Conservation (phyloP, 352 stramenopile genomes). For the Pythium monospermum region DNA sequence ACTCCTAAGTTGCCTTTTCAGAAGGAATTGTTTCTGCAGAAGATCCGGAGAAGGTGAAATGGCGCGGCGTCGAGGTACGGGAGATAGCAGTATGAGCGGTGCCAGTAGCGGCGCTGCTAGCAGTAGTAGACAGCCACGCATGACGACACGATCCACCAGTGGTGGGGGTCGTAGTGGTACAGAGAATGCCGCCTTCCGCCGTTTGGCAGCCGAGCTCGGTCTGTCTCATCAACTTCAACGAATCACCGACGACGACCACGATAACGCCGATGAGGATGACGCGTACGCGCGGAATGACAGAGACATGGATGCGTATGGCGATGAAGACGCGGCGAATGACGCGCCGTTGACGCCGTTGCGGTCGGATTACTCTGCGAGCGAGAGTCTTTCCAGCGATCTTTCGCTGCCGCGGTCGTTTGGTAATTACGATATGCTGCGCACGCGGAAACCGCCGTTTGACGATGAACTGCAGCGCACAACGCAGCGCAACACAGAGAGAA, state of each 20-base stretch:
- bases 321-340: slow-evolving; percentile 18
- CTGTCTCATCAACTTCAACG: slow-evolving; percentile 37
- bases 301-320: slow-evolving; percentile 18
- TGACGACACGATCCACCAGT: no score
- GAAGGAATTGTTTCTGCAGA: no score
- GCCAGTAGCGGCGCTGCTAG: no score
- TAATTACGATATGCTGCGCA: slow-evolving; percentile 34
- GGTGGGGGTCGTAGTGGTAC: no score
- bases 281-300: slow-evolving; percentile 1
- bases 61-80: no score
- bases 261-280: slow-evolving; percentile 5
- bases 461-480: slow-evolving; percentile 35
- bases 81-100: no score
- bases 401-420: slow-evolving; percentile 67
- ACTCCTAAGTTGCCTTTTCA: no score
- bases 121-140: no score
- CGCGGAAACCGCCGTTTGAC: slow-evolving; percentile 39
- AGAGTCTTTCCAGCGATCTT: slow-evolving; percentile 67
- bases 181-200: slow-evolving; percentile 28
- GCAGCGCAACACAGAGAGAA: slow-evolving; percentile 14
- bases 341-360: slow-evolving; percentile 25
- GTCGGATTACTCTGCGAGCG: slow-evolving; percentile 49
- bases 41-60: no score
- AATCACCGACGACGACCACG: slow-evolving; percentile 20
- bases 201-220: slow-evolving; percentile 50